Evolutionary conservation across 1,284 basidiomycete genomes (phyloP).

Genomic region (Sporisorium exsertum): DNA sequence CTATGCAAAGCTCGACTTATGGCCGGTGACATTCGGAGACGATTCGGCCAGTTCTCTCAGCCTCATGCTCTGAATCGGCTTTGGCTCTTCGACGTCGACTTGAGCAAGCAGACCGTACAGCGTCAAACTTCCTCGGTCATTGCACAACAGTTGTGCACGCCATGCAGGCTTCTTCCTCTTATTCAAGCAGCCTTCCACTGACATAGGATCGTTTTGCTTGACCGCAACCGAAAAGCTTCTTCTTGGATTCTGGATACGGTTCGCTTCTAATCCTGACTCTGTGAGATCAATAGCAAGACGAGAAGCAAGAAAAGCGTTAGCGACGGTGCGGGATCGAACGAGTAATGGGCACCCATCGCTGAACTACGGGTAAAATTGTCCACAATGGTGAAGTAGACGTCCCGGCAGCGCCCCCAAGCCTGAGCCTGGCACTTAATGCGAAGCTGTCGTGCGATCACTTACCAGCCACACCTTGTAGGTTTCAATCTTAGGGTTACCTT

Average conservation of each 20-base stretch:
- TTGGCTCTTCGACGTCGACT: neutral
- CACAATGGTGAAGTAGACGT: neutral
- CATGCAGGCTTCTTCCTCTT: too few relatives aligned
- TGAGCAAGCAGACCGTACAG: neutral
- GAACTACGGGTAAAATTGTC: neutral
- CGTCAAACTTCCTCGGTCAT: neutral
- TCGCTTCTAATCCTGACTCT: neutral
- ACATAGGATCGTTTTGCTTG: neutral
- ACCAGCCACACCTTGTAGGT: slow-evolving; percentile 54
- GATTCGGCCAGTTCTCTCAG: neutral
- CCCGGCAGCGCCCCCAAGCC: neutral
- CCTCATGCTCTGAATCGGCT: neutral
- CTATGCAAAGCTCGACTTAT: neutral
- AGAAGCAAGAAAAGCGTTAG: neutral
- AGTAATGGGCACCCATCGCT: neutral
- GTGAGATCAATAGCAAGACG: neutral
- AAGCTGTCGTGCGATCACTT: slow-evolving; percentile 10
- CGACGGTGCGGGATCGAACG: neutral
- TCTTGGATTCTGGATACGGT: too few relatives aligned
- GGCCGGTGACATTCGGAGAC: neutral
- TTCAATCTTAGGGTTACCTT: slow-evolving; percentile 41
- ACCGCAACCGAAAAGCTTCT: neutral
- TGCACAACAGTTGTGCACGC: neutral
- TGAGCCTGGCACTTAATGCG: neutral
- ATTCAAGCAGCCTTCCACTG: too few relatives aligned